phyloP scores from a whole-genome alignment of 176 grass and related monocot genomes.

The Oryza punctata region DNA sequence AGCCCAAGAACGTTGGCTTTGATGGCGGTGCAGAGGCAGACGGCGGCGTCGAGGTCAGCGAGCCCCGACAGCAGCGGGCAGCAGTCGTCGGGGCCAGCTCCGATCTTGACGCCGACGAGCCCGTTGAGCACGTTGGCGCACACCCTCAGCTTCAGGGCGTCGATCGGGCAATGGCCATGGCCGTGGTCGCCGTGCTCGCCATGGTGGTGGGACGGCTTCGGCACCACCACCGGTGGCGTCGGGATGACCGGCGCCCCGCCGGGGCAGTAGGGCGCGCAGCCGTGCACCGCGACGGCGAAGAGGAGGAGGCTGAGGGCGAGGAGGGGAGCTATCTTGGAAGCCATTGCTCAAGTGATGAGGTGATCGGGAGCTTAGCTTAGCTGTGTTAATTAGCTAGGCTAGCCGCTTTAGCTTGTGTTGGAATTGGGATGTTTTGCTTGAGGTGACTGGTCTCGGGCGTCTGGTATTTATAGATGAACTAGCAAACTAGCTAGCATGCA shows the following conservation, averaged over 20 bases:
- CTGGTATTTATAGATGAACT: no score
- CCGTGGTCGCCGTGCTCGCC: neutral
- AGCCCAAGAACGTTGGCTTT: slow-evolving; percentile 45
- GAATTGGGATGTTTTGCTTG: no score
- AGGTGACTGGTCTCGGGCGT: no score
- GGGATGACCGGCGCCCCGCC: no score
- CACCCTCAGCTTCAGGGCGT: slow-evolving; percentile 26
- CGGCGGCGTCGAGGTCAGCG: slow-evolving; percentile 41
- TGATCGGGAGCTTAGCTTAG: neutral
- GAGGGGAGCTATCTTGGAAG: slow-evolving; percentile 1
- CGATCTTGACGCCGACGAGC: neutral
- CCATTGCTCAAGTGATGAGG: neutral
- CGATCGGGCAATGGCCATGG: slow-evolving; percentile 14
- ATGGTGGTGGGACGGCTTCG: neutral
- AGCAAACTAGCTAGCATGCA: no score
- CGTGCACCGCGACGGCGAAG: slow-evolving; percentile 13
- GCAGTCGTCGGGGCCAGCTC: slow-evolving; percentile 15
- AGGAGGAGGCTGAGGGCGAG: slow-evolving; percentile 17
- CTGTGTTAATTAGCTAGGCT: no score
- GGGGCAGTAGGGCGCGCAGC: neutral
- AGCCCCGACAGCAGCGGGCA: slow-evolving; percentile 33
- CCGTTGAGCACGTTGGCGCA: slow-evolving; percentile 30
- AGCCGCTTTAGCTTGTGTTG: no score
- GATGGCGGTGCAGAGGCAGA: slow-evolving; percentile 51
- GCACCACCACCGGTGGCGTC: no score